A percentile compares a stretch with the other conserved stretches of the same genome.
Evolutionary conservation across 2,329 filamentous ascomycete genomes (phyloP).

Genomic region (Moelleriella libera): DNA sequence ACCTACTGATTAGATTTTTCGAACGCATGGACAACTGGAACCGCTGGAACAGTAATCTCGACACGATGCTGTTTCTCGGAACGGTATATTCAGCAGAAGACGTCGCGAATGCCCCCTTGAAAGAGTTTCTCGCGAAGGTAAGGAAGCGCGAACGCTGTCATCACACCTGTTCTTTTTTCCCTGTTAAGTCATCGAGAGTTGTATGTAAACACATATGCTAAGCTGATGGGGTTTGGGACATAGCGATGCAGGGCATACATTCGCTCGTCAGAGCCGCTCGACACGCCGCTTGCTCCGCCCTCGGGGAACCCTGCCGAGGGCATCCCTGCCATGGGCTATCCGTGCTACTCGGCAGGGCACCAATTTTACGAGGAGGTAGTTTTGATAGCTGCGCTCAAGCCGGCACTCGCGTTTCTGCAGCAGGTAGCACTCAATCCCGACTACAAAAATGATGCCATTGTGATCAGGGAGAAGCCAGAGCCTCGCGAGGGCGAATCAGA

Average conservation of each 20-base stretch:
- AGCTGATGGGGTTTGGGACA: too few relatives aligned
- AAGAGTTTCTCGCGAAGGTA: conserved; percentile 36
- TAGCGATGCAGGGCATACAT: conserved; percentile 38
- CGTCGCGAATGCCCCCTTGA: conserved; percentile 29
- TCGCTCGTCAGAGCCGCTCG: conserved; percentile 33
- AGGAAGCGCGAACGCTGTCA: conserved; percentile 7
- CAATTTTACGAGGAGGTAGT: conserved; percentile 43
- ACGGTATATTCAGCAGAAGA: conserved; percentile 24
- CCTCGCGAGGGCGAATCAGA: conserved; percentile 5
- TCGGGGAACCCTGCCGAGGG: conserved; percentile 28
- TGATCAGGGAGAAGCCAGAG: conserved; percentile 11
- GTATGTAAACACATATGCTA: too few relatives aligned
- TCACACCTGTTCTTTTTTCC: conserved; percentile 5
- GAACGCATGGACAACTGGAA: conserved; percentile 37
- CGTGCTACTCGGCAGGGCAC: conserved; percentile 57
- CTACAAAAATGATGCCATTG: conserved; percentile 26
- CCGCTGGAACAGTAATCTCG: conserved; percentile 26
- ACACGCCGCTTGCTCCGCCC: conserved; percentile 37
- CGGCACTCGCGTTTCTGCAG: conserved; percentile 48
- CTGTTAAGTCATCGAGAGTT: too few relatives aligned
- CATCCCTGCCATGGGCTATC: conserved; percentile 41
- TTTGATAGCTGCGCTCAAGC: conserved; percentile 37
- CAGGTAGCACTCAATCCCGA: conserved; percentile 28
- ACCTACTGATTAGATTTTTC: conserved; percentile 43
- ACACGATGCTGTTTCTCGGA: conserved; percentile 35